Percentiles rank a stretch among this genome's conserved stretches.
Evolutionary conservation across 805 yeast species (phyloP).

Genomic region (Wickerhamomyces bisporus): DNA sequence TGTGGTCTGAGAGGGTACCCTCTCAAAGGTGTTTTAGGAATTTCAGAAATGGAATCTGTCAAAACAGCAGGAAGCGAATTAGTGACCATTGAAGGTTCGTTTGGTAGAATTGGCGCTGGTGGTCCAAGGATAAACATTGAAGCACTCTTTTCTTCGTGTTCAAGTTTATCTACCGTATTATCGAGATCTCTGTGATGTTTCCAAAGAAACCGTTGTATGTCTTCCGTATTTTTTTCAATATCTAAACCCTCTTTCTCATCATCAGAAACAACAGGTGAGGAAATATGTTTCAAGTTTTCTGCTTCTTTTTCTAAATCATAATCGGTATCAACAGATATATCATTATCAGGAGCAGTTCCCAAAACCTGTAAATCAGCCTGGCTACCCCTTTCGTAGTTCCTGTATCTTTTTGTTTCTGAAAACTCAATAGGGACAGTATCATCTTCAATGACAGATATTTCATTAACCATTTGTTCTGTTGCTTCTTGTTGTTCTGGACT

Average conservation of each 20-base stretch:
- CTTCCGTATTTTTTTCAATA: background rate
- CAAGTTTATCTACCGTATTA: background rate
- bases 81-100: too few species aligned
- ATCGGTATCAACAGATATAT: background rate
- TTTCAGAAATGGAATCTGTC: too few species aligned
- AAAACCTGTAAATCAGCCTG: constrained; percentile 20
- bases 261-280: constrained; percentile 21
- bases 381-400: background rate
- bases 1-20: background rate
- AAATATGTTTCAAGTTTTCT: background rate
- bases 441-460: background rate
- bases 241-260: constrained; percentile 19
- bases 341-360: constrained; percentile 21
- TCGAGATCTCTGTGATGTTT: constrained; percentile 4
- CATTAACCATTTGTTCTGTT: constrained; percentile 1
- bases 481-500: background rate
- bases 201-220: constrained; percentile 1
- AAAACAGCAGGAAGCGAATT: too few species aligned
- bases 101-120: too few species aligned
- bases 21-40: background rate
- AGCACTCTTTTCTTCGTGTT: too few species aligned
- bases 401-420: background rate
- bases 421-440: background rate
- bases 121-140: too few species aligned
- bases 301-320: background rate